These are phyloP conservation scores for Mucuna pruriens DNA, from an alignment of 306 rosid species.

Conservation along the genomic window DNA sequence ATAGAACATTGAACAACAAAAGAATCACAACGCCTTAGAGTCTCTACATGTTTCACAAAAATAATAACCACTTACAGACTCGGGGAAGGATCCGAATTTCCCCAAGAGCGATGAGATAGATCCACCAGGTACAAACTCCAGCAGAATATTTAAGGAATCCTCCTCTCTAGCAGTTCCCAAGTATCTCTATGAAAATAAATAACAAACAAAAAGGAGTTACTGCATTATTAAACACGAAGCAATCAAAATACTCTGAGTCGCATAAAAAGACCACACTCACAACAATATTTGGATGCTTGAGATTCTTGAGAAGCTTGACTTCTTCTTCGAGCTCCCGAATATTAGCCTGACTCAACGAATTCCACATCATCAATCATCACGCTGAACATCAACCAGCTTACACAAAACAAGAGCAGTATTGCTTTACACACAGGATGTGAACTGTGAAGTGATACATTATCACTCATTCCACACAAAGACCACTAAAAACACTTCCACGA, in stretches of 20 bases:
- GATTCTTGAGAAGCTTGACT: constrained; percentile 88
- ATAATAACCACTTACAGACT: constrained; percentile 69
- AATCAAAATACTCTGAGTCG: not conserved
- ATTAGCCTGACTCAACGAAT: constrained; percentile 61
- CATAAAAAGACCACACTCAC: constrained; percentile 55
- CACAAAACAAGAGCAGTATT: constrained; percentile 1
- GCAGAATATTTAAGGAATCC: constrained; percentile 80
- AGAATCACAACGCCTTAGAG: not conserved
- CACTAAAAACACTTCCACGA: constrained; percentile 16
- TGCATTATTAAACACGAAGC: not conserved
- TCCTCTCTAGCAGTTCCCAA: constrained; percentile 92
- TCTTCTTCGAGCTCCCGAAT: constrained; percentile 92
- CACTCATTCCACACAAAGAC: not conserved
- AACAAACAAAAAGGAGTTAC: not conserved
- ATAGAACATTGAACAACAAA: constrained; percentile 12
- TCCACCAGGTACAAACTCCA: constrained; percentile 97
- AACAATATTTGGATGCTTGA: constrained; percentile 89
- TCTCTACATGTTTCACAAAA: not conserved
- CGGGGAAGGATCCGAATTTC: constrained; percentile 91
- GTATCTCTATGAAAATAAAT: constrained; percentile 59
- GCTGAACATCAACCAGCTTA: constrained; percentile 28
- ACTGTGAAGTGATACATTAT: not conserved
- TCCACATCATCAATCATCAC: constrained; percentile 28
- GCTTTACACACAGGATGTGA: not conserved
- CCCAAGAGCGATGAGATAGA: constrained; percentile 90